Base-by-base conservation (phyloP, 2,329 filamentous ascomycete genomes). In the Cytospora piceicola region DNA sequence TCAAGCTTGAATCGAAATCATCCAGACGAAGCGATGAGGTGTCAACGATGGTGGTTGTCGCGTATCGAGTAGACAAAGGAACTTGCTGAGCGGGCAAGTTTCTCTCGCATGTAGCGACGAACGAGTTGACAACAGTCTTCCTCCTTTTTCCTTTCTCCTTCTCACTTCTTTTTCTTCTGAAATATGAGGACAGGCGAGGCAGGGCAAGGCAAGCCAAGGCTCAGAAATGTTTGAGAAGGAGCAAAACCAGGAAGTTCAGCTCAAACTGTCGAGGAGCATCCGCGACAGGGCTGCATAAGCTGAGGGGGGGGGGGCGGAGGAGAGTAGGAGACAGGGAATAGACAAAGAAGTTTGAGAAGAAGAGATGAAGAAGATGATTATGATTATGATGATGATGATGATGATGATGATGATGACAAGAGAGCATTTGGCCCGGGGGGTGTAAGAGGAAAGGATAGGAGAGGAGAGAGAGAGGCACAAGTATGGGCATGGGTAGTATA, bases 1-100 rank as follows among this genome's bases (percentile, higher is more conserved):
- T 70, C 73, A 73, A 75, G 70, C 71, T 76, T 74, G 75, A 72
- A 69, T 72, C 71, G 71, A 73, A 74, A 75, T 75, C 79, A 81
- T 80, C 72, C 77, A 80, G 68, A 65, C 66, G 69, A 72, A 32
- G 54, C 15, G 24, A 36, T 36, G 58, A 5, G 55, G 5, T 49
- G 30, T 64, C 29, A 52, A 52, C 30, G 49, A 56, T 32, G 22
- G 9, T 27, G 14, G n/a, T 65, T 51, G 9, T 62, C 61, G 22
- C 20, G 14, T n/a, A 54, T 51, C 39, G 29, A 62, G 36, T n/a
- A 32, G 29, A 22, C 52, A 51, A 39, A n/a, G 39, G 39, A n/a
- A 39, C 57, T 46, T 20, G 42, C 7, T n/a, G 20, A 49, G 22
- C 7, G 24, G n/a, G n/a, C 46, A 49, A 49, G n/a, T 2, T 9